Conservation (phyloP, 768 basidiomycete genomes). For the Nevesoporus exiguus region DNA sequence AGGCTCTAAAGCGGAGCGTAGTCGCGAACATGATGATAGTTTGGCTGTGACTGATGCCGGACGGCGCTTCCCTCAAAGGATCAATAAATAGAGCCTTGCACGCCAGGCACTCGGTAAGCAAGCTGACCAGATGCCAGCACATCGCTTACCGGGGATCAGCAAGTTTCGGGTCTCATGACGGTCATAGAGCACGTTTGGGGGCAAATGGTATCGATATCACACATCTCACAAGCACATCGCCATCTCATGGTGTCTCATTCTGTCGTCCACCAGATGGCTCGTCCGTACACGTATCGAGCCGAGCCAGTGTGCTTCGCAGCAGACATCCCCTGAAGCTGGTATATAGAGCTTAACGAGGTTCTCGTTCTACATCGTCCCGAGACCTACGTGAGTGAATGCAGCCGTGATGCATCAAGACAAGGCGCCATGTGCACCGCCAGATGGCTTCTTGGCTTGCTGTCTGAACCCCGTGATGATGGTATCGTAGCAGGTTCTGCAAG, state of each 20-base stretch:
- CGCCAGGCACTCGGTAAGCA: neutral
- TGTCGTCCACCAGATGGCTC: neutral
- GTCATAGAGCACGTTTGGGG: neutral
- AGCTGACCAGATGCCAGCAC: neutral
- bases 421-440: neutral
- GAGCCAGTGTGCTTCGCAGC: too few relatives aligned
- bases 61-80: too few relatives aligned
- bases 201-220: neutral
- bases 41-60: neutral
- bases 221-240: neutral
- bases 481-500: conserved; percentile 77
- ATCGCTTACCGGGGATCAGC: neutral
- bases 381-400: neutral
- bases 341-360: neutral
- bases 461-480: conserved; percentile 26
- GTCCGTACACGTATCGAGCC: neutral
- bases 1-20: conserved; percentile 12
- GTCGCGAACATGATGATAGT: conserved; percentile 18
- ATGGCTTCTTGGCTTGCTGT: conserved; percentile 12
- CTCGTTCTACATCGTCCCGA: neutral
- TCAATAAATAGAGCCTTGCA: too few relatives aligned
- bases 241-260: neutral
- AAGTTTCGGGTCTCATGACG: conserved; percentile 9
- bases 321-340: neutral
- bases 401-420: neutral